Conservation (phyloP, 495 filamentous ascomycete genomes). For the Penicillium goetzii region DNA sequence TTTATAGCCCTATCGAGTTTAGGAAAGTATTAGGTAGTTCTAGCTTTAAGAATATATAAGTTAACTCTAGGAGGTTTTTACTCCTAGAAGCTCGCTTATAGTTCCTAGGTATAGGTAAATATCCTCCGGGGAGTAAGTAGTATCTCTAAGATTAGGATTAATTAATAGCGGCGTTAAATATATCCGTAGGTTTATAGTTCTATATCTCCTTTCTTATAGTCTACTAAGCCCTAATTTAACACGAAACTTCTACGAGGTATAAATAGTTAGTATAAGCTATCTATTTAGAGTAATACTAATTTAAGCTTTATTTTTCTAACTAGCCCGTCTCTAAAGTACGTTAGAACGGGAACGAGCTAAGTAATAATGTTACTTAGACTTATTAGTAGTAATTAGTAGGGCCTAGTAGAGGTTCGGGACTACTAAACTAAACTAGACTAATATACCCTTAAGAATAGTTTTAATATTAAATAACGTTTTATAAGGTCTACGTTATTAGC, state of each 20-base stretch:
- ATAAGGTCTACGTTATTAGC: background rate
- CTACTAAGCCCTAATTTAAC: background rate
- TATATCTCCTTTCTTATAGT: background rate
- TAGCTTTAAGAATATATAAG: background rate
- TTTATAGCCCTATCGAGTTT: background rate
- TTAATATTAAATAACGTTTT: background rate
- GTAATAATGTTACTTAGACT: background rate
- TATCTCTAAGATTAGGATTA: background rate
- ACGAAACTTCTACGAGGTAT: background rate
- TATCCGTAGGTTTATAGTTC: background rate
- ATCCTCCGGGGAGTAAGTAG: constrained; percentile 1
- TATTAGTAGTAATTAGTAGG: background rate
- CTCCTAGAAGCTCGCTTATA: background rate
- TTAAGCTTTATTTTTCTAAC: background rate
- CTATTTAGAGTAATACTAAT: background rate
- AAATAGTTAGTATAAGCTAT: background rate
- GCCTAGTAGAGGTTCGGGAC: background rate
- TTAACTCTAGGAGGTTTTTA: background rate
- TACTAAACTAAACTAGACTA: background rate
- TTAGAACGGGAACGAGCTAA: constrained; percentile 3
- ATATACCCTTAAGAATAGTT: background rate
- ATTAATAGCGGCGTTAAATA: background rate
- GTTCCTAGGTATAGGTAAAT: background rate
- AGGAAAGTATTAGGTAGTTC: background rate
- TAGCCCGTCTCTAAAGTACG: background rate